phyloP scores from a whole-genome alignment of 176 grass and related monocot genomes.

The Rhynchospora pubera region DNA sequence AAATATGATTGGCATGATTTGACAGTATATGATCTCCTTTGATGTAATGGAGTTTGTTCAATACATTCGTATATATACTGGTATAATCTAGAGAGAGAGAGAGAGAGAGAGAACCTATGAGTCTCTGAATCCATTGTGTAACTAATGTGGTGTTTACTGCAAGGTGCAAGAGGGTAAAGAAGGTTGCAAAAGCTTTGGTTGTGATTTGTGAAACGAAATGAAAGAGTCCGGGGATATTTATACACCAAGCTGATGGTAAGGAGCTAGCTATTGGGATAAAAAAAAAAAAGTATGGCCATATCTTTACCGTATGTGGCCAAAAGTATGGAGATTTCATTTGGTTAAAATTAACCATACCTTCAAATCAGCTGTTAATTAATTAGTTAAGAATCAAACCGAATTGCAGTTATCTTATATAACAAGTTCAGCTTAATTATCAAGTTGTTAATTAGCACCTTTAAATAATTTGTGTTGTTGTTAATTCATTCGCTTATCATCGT shows the following conservation, averaged over 20 bases:
- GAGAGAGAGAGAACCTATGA: background rate
- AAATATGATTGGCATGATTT: background rate
- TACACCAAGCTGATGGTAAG: background rate
- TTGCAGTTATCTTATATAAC: background rate
- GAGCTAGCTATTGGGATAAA: background rate
- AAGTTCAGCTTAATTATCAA: background rate
- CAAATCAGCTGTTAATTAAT: background rate
- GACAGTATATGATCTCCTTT: background rate
- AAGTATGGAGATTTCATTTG: background rate
- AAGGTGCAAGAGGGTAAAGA: background rate
- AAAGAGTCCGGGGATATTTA: conserved; percentile 8
- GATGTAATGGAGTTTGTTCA: background rate
- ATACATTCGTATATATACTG: no score
- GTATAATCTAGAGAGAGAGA: background rate
- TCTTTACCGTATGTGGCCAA: background rate
- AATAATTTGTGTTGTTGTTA: no score
- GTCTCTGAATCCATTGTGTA: conserved; percentile 17
- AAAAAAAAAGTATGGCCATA: background rate
- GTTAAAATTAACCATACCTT: background rate
- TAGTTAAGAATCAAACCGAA: background rate
- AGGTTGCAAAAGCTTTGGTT: background rate
- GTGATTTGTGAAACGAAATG: background rate
- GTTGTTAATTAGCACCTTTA: no score
- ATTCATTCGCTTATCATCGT: no score
- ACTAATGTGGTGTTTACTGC: background rate